These are phyloP conservation scores for Leccinum barrowsii DNA, from an alignment of 768 basidiomycete genomes.

Conservation along the genomic window DNA sequence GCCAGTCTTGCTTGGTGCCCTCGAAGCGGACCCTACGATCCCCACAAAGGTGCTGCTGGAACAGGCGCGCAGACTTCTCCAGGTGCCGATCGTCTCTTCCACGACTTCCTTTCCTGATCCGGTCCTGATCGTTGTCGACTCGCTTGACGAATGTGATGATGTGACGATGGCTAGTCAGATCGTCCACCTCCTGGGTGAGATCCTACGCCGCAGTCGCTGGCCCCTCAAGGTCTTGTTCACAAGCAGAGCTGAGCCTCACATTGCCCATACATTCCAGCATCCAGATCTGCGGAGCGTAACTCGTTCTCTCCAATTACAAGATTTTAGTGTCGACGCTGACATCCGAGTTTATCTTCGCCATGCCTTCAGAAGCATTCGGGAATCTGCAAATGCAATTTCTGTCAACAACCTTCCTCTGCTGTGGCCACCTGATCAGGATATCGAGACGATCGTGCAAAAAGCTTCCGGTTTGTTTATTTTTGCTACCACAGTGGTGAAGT, in stretches of 20 bases:
- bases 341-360: slow-evolving; percentile 20
- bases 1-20: slow-evolving; percentile 14
- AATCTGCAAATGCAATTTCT: neutral
- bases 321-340: slow-evolving; percentile 24
- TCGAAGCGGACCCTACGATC: slow-evolving; percentile 20
- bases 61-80: slow-evolving; percentile 24
- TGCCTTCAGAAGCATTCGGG: slow-evolving; percentile 17
- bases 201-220: slow-evolving; percentile 13
- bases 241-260: slow-evolving; percentile 17
- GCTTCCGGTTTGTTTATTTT: slow-evolving; percentile 29
- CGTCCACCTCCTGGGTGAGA: slow-evolving; percentile 19
- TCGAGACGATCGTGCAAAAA: slow-evolving; percentile 17
- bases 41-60: slow-evolving; percentile 22
- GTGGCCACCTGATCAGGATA: slow-evolving; percentile 24
- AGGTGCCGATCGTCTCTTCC: slow-evolving; percentile 16
- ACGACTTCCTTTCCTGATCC: slow-evolving; percentile 8
- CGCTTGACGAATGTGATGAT: slow-evolving; percentile 26
- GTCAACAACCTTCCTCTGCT: neutral
- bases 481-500: slow-evolving; percentile 27
- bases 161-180: slow-evolving; percentile 21
- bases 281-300: slow-evolving; percentile 11
- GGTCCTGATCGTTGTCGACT: slow-evolving; percentile 21
- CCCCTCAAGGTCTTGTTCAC: slow-evolving; percentile 27
- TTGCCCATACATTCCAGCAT: slow-evolving; percentile 17
- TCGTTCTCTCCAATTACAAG: slow-evolving; percentile 10